These are phyloP conservation scores for Trichoderma koningii DNA, from an alignment of 2,329 filamentous ascomycete species.

Conservation along the genomic window DNA sequence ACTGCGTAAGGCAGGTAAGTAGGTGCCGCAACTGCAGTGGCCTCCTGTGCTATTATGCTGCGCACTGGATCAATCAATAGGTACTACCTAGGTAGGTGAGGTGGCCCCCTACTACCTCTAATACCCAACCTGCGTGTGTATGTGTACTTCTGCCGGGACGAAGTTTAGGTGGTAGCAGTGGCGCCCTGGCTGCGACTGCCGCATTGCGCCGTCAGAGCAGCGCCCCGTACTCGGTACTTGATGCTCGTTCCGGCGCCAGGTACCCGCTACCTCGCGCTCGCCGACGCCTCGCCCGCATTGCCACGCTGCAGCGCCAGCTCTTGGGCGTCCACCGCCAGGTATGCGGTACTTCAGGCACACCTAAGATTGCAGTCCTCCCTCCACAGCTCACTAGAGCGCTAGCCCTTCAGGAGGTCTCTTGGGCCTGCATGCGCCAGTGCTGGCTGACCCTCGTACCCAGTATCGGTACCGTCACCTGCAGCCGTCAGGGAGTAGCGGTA, in stretches of 20 bases:
- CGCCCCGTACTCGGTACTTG: no score
- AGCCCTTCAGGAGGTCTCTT: slow-evolving; percentile 27
- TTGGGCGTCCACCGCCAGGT: slow-evolving; percentile 23
- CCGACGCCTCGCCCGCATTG: slow-evolving; percentile 15
- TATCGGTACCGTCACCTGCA: not conserved
- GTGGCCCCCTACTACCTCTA: not conserved
- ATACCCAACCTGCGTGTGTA: no score
- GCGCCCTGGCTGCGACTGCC: slow-evolving; percentile 18
- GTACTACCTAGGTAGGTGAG: no score
- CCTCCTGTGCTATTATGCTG: not conserved
- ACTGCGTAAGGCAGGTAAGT: no score
- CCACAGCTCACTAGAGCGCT: slow-evolving; percentile 22
- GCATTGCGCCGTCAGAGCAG: not conserved
- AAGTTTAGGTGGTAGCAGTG: not conserved
- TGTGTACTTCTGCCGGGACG: no score
- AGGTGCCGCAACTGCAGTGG: not conserved
- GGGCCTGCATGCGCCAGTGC: slow-evolving; percentile 25
- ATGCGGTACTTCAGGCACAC: slow-evolving; percentile 25
- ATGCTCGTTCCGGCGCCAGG: not conserved
- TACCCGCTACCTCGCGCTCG: slow-evolving; percentile 24
- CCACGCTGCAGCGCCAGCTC: slow-evolving; percentile 17
- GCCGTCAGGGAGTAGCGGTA: no score
- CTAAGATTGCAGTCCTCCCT: slow-evolving; percentile 27
- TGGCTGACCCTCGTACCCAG: slow-evolving; percentile 20
- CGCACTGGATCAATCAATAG: not conserved